Percentiles rank a stretch among this genome's conserved stretches.
Evolutionary conservation across 345 rosid species (phyloP).

Genomic region (Eucalyptus sp.): DNA sequence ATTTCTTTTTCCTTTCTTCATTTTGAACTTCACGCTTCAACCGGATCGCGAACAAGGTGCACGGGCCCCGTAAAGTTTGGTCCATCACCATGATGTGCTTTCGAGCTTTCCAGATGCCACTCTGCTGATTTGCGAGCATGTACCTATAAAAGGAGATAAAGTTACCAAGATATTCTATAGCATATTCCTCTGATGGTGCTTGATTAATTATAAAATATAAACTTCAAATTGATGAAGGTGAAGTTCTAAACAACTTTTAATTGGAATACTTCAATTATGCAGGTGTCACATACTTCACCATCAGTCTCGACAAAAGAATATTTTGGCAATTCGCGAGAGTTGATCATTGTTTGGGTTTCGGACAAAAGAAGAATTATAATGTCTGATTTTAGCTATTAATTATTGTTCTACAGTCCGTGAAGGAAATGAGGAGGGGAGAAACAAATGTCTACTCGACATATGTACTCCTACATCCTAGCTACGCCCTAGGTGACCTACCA

Average conservation of each 20-base stretch:
- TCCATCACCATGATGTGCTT: neutral
- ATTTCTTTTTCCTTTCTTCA: neutral
- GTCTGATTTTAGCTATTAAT: neutral
- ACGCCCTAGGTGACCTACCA: too few species aligned
- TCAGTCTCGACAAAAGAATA: neutral
- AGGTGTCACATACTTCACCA: neutral
- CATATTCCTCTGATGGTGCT: neutral
- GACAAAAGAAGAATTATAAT: neutral
- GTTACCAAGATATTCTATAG: neutral
- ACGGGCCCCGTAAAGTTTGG: neutral
- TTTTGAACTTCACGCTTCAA: neutral
- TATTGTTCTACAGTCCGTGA: neutral
- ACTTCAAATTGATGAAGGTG: neutral
- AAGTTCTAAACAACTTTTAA: neutral
- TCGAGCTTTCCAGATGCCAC: neutral
- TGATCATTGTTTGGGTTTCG: neutral
- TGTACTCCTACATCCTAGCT: too few species aligned
- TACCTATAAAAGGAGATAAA: neutral
- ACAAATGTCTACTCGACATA: neutral
- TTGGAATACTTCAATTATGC: neutral
- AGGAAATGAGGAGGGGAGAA: neutral
- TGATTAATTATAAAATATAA: neutral
- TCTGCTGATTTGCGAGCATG: neutral
- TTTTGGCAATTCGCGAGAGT: neutral
- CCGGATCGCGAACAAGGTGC: neutral